Percentiles rank a stretch among this genome's conserved stretches.
phyloP scores from a whole-genome alignment of 2,329 filamentous ascomycete genomes.

The Lachnellula subtilissima region DNA sequence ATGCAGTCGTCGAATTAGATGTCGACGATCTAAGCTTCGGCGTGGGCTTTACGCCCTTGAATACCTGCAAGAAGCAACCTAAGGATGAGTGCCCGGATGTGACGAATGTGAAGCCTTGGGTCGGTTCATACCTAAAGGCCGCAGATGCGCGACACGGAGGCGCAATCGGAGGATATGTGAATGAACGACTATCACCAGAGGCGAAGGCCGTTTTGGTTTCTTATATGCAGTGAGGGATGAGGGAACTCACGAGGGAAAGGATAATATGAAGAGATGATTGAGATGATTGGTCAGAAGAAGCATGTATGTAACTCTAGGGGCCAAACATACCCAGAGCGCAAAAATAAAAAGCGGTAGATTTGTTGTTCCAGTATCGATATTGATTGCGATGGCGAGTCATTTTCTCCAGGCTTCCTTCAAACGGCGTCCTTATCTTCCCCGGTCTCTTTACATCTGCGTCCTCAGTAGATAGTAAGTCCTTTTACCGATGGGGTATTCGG shows the following conservation, averaged over 20 bases:
- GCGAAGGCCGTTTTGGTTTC: conserved; percentile 43
- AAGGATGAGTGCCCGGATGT: conserved; percentile 85
- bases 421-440: background rate
- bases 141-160: conserved; percentile 72
- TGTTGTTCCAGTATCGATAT: conserved; percentile 5
- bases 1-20: conserved; percentile 79
- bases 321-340: conserved; percentile 1
- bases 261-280: conserved; percentile 11
- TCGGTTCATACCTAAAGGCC: conserved; percentile 57
- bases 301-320: background rate
- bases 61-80: conserved; percentile 73
- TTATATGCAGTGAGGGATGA: conserved; percentile 39
- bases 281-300: conserved; percentile 4
- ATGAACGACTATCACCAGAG: conserved; percentile 63
- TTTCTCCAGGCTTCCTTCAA: background rate
- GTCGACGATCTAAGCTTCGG: conserved; percentile 95
- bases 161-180: conserved; percentile 64
- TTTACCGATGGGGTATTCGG: background rate
- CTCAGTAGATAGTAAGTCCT: no score
- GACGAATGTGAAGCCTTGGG: conserved; percentile 74
- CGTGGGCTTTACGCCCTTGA: conserved; percentile 87
- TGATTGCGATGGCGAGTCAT: conserved; percentile 9
- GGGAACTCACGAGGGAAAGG: conserved; percentile 4
- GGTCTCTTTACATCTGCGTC: no score
- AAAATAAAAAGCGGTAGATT: conserved; percentile 1